Evolutionary conservation across 495 filamentous ascomycete genomes (phyloP), one percentile per base, ranked within the genome.

Genomic region (Pseudotulostoma volvatum): DNA sequence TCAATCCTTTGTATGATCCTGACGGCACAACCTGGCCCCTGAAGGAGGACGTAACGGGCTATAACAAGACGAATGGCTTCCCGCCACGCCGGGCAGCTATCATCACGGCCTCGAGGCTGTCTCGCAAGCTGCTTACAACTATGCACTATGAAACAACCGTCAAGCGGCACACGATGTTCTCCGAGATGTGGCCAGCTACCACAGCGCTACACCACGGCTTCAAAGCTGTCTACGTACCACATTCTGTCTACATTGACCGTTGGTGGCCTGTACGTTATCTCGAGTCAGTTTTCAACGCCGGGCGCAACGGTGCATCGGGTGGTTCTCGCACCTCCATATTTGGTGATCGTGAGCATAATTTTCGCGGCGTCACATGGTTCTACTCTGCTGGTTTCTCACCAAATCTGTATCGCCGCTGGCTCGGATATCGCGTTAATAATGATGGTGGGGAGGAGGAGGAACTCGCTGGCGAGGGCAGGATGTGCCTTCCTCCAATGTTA

Each of bases 1-100:
- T 97, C 54, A 93, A 86, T 51, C 90, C 90, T 3, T 71, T 97
- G 38, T 96, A 93, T 56, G 76, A 97, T 53, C 92, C 90, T 0
- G 76, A 81, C 37, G 72, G 75, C 36, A 95, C 88, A 1, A 83
- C 76, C 18, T 97, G 90, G 90, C 62, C 79, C 28, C 77, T 96
- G 9, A 70, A 76, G 3, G 73, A 84, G 46, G 90, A 95, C 56
- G 79, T 87, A 34, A 92, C 87, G 0, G 92, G 92, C 19, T 97
- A 93, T 57, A 84, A 84, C 58, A 68, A 60, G 23, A 70, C 73
- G 1, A 60, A 64, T 18, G 67, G 70, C 33, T 62, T 77, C 41
- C 77, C 83, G 3, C 86, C 85, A 3, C 81, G 90, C 0, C 78
- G 92, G 23, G 76, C 81, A 31, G 80, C 87, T 11, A 93, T 97